A percentile compares a stretch with the other conserved stretches of the same genome.
Conservation (phyloP, 768 basidiomycete species). For the Agaricus subrufescens region DNA sequence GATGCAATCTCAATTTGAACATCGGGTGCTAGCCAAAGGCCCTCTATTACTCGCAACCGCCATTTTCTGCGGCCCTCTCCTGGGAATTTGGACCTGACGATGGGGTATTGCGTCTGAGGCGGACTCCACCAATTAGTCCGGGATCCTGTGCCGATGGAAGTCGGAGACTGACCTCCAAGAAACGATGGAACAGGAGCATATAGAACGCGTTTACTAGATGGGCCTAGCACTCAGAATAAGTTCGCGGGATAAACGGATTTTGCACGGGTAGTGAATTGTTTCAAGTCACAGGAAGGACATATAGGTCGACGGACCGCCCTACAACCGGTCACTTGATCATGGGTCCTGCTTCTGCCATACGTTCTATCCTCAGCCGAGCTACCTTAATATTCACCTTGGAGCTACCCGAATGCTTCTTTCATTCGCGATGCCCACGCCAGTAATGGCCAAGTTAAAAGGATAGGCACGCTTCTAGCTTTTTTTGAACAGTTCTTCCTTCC, state of each 20-base stretch:
- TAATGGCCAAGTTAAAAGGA: not conserved
- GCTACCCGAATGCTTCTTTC: too few species aligned
- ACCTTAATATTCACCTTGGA: too few species aligned
- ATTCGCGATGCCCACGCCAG: not conserved
- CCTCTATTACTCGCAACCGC: conserved; percentile 46
- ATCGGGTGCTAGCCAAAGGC: conserved; percentile 38
- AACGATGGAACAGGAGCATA: not conserved
- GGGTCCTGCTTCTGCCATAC: too few species aligned
- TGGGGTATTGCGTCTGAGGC: conserved; percentile 30
- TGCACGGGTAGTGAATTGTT: too few species aligned
- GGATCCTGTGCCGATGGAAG: not conserved
- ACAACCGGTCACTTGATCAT: too few species aligned
- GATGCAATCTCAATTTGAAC: conserved; percentile 9
- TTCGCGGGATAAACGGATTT: not conserved
- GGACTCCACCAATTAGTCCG: not conserved
- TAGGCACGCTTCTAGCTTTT: not conserved
- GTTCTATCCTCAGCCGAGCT: too few species aligned
- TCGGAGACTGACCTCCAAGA: not conserved
- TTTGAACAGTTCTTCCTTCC: conserved; percentile 2
- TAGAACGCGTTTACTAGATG: not conserved
- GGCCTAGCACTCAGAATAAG: not conserved
- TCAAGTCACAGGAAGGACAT: too few species aligned
- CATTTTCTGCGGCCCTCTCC: conserved; percentile 53
- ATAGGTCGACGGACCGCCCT: too few species aligned
- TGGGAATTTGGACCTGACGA: conserved; percentile 39